Evolutionary conservation across 75 land plant genomes (phyloP), one percentile per base, ranked within the genome.

Genomic region (Cupressus sempervirens): DNA sequence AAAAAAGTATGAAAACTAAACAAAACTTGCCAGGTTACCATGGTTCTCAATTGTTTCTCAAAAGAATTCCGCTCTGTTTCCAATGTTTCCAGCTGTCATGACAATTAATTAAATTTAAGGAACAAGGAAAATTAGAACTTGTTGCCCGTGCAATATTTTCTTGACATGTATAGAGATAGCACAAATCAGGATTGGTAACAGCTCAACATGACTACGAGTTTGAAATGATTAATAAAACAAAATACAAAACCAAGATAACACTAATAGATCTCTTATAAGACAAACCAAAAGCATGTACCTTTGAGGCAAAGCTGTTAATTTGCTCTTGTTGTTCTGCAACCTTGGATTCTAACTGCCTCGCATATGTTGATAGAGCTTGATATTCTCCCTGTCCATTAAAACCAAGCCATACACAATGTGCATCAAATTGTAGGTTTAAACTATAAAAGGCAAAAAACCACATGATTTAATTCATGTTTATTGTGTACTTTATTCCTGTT

Each of bases 311-410:
- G 16, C 11, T 84, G 76, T 80, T 87, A 84, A 90, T 94, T 76
- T 89, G 88, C 38, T 91, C 87, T 81, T 91, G 88, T 83, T 90
- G 81, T 68, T 91, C 94, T 23, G 84, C 73, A 90, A 88, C 88
- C 82, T 83, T 89, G 53, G 52, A 82, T 58, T 94, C 90, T 82
- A 91, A 32, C 36, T 89, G 90, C 85, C 76, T 82, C 40, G 89
- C 52, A 58, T 90, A 90, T 68, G 89, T 48, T n/a, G 89, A 84
- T 48, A 89, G 84, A 79, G 83, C 85, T 75, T 83, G 50, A 23
- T 87, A 86, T 79, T 92, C 92, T 14, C 77, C 85, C 92, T 90
- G 86, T 53, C 35, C 58, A 70, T 32, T 53, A 58, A 36, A 84
- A 84, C 34, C 86, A 54, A 80, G 15, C 53, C 30, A 58, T 36